A percentile compares a stretch with the other conserved stretches of the same genome.
These are phyloP conservation scores for Lichtheimia ornata DNA, from an alignment of 371 early-diverging fungal genomes.

Conservation along the genomic window DNA sequence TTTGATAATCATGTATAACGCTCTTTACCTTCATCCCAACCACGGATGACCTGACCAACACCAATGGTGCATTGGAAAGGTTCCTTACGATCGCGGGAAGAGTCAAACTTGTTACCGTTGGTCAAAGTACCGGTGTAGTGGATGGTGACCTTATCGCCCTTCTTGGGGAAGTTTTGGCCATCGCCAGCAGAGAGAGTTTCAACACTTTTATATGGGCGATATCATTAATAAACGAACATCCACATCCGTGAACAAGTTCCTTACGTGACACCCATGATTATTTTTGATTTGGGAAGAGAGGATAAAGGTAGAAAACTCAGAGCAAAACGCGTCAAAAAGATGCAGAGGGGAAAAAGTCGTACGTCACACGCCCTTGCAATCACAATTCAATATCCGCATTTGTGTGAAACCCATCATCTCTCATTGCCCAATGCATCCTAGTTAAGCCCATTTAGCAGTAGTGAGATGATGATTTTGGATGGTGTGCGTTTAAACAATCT, in stretches of 20 bases:
- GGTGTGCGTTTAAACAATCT: too few relatives aligned
- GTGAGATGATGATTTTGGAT: too few relatives aligned
- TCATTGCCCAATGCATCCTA: too few relatives aligned
- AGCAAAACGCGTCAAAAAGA: too few relatives aligned
- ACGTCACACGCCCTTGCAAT: too few relatives aligned
- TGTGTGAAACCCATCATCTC: too few relatives aligned
- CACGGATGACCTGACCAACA: constrained; percentile 91
- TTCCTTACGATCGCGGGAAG: constrained; percentile 75
- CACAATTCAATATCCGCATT: too few relatives aligned
- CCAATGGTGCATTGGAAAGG: constrained; percentile 87
- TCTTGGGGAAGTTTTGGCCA: constrained; percentile 84
- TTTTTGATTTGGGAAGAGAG: not conserved
- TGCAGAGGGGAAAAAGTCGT: too few relatives aligned
- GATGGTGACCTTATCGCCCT: constrained; percentile 68
- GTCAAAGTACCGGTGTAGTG: constrained; percentile 74
- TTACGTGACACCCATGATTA: constrained; percentile 11
- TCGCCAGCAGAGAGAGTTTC: constrained; percentile 68
- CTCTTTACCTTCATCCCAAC: constrained; percentile 68
- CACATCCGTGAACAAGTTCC: not conserved
- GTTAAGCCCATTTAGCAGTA: too few relatives aligned
- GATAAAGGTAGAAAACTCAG: constrained; percentile 3
- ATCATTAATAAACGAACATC: not conserved
- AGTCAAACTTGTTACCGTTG: constrained; percentile 86
- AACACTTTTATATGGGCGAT: constrained; percentile 19
- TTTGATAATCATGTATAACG: not conserved